Evolutionary conservation across 768 basidiomycete genomes (phyloP).

Genomic region (Rhizopogon rudus): DNA sequence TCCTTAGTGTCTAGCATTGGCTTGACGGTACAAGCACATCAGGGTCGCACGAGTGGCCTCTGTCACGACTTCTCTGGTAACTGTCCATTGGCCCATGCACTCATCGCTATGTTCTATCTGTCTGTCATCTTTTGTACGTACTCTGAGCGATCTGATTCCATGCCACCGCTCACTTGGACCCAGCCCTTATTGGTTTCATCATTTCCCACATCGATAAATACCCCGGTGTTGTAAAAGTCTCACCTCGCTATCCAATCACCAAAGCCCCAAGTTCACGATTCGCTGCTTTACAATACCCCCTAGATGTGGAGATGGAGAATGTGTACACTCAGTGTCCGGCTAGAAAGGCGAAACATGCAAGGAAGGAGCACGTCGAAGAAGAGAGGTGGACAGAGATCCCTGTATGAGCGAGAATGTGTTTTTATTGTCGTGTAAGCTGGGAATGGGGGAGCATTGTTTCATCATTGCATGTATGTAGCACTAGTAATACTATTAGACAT

Average conservation of each 20-base stretch:
- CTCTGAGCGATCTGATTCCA: neutral
- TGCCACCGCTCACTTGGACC: neutral
- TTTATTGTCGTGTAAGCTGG: neutral
- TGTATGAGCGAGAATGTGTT: neutral
- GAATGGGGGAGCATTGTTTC: constrained; percentile 6
- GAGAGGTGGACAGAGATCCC: constrained; percentile 20
- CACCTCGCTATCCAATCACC: constrained; percentile 19
- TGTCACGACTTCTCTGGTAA: constrained; percentile 25
- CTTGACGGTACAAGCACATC: constrained; percentile 25
- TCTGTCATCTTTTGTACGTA: constrained; percentile 22
- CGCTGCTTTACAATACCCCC: constrained; percentile 14
- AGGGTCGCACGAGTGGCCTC: constrained; percentile 11
- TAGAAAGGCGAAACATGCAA: constrained; percentile 9
- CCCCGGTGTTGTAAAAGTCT: constrained; percentile 20
- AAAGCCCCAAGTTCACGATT: constrained; percentile 27
- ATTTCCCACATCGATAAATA: constrained; percentile 25
- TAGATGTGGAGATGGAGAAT: constrained; percentile 13
- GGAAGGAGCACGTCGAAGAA: neutral
- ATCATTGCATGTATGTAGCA: constrained; percentile 2
- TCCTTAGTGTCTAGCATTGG: constrained; percentile 13
- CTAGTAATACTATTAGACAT: neutral
- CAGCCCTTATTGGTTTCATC: constrained; percentile 17
- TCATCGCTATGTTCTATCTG: constrained; percentile 27
- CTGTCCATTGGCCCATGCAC: constrained; percentile 16
- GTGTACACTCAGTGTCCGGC: constrained; percentile 10